Conservation (phyloP, 768 basidiomycete genomes). For the Leccinum sublutescens region DNA sequence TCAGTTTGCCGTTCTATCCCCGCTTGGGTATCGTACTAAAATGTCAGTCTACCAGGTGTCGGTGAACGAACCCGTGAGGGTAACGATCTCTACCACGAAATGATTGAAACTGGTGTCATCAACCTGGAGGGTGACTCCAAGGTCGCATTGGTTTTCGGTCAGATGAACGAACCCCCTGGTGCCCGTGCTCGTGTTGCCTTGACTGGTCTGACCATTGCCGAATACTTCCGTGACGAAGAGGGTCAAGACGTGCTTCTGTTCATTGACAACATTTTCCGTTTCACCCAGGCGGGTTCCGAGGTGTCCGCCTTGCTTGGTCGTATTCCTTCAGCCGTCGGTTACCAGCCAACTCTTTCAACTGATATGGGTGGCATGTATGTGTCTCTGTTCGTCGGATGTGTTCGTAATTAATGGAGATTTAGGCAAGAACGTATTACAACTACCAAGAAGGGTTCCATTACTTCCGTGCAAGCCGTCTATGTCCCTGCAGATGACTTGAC, state of each 20-base stretch:
- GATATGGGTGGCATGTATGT: slow-evolving; percentile 99
- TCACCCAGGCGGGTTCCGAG: slow-evolving; percentile 99
- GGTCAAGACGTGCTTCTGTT: slow-evolving; percentile 99
- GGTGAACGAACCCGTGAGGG: slow-evolving; percentile 99
- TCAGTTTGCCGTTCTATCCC: slow-evolving; percentile 34
- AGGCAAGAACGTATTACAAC: slow-evolving; percentile 99
- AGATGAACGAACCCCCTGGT: slow-evolving; percentile 99
- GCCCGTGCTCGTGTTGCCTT: slow-evolving; percentile 99
- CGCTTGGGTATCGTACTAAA: slow-evolving; percentile 1
- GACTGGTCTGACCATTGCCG: slow-evolving; percentile 98
- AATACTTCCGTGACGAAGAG: slow-evolving; percentile 99
- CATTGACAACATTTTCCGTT: slow-evolving; percentile 99
- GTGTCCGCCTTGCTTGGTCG: slow-evolving; percentile 99
- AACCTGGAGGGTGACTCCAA: slow-evolving; percentile 99
- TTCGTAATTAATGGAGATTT: slow-evolving; percentile 9
- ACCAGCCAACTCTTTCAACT: slow-evolving; percentile 99
- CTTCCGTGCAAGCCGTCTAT: slow-evolving; percentile 99
- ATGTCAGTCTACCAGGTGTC: slow-evolving; percentile 62
- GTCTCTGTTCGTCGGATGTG: background rate
- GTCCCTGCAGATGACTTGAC: slow-evolving; percentile 99
- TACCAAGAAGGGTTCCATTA: slow-evolving; percentile 99
- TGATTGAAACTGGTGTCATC: slow-evolving; percentile 99
- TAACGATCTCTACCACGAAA: slow-evolving; percentile 98
- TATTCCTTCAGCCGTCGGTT: slow-evolving; percentile 99
- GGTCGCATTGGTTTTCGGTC: slow-evolving; percentile 99